phyloP scores from a whole-genome alignment of 2,329 filamentous ascomycete species.

The Venturia nashicola region DNA sequence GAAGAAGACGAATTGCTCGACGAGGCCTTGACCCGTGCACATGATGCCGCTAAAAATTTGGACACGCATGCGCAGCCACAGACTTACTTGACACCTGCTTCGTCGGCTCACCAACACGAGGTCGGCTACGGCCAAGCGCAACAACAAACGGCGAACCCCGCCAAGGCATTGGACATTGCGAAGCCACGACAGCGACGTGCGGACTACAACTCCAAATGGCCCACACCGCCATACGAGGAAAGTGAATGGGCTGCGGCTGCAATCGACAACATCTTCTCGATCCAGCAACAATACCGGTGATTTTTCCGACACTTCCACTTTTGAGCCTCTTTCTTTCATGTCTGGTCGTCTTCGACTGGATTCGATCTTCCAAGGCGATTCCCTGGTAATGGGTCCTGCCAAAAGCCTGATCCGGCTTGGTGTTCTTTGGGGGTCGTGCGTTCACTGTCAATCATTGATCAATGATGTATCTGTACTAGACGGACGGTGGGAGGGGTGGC shows the following conservation, averaged over 20 bases:
- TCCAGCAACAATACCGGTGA: slow-evolving; percentile 5
- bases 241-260: slow-evolving; percentile 81
- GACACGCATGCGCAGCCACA: slow-evolving; percentile 32
- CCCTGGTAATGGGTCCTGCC: background rate
- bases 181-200: slow-evolving; percentile 43
- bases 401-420: background rate
- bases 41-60: slow-evolving; percentile 60
- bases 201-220: slow-evolving; percentile 60
- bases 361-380: background rate
- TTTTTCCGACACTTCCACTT: background rate
- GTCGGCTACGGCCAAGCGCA: slow-evolving; percentile 58
- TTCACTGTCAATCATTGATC: background rate
- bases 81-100: slow-evolving; percentile 54
- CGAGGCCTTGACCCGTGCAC: slow-evolving; percentile 70
- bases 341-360: background rate
- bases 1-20: slow-evolving; percentile 95
- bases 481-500: background rate
- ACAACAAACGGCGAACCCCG: slow-evolving; percentile 40
- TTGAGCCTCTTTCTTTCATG: background rate
- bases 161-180: slow-evolving; percentile 59
- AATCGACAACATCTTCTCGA: slow-evolving; percentile 36
- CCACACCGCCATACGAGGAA: slow-evolving; percentile 89
- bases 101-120: slow-evolving; percentile 73
- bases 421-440: background rate
- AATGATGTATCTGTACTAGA: background rate